These are phyloP conservation scores for Coix lacrymajobi DNA, from an alignment of 176 grass and related monocot genomes.

Conservation along the genomic window DNA sequence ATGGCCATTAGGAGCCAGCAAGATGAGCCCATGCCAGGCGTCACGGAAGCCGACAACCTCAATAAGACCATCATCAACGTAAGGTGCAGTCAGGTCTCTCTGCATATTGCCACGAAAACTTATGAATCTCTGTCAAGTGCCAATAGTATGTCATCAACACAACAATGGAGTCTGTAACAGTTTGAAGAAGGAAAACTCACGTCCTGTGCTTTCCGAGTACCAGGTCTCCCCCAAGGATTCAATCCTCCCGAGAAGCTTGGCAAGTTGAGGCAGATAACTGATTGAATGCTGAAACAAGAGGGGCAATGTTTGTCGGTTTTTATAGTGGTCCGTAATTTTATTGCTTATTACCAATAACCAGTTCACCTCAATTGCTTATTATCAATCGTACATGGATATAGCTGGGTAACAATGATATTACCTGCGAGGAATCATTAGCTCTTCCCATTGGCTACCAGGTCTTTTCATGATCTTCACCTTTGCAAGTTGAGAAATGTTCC, in stretches of 20 bases:
- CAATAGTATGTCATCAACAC: neutral
- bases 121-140: neutral
- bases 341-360: neutral
- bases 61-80: constrained; percentile 69
- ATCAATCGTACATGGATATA: neutral
- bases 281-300: constrained; percentile 55
- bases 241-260: constrained; percentile 83
- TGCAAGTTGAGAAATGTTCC: constrained; percentile 95
- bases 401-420: neutral
- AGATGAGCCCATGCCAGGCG: constrained; percentile 84
- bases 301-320: neutral
- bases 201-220: constrained; percentile 36
- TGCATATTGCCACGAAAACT: constrained; percentile 34
- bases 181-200: constrained; percentile 37
- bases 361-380: neutral
- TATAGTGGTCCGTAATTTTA: neutral
- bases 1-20: constrained; percentile 84
- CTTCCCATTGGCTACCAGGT: constrained; percentile 55
- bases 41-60: constrained; percentile 93
- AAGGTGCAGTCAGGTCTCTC: constrained; percentile 75
- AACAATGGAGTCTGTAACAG: neutral
- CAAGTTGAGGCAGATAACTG: constrained; percentile 72
- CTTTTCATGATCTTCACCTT: constrained; percentile 88
- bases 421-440: constrained; percentile 72
- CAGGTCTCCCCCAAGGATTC: constrained; percentile 75